A percentile compares a stretch with the other conserved stretches of the same genome.
Conservation (phyloP, 148 eudicot species). For the Fagopyrum esculentum region DNA sequence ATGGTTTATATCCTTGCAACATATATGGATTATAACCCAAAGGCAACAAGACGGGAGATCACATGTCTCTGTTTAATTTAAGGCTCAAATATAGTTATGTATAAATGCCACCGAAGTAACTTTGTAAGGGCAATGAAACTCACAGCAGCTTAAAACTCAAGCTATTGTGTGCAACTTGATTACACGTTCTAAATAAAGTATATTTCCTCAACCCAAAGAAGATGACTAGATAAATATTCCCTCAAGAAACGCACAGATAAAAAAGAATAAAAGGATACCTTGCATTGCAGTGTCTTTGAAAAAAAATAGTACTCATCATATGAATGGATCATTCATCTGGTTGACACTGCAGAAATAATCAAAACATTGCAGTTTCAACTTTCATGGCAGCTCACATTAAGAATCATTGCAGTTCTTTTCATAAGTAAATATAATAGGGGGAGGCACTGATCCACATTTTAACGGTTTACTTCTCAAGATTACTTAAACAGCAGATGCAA, state of each 20-base stretch:
- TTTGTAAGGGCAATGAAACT: no score
- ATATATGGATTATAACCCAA: neutral
- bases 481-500: neutral
- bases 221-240: neutral
- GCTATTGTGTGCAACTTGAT: neutral
- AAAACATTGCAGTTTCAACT: no score
- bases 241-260: constrained; percentile 7
- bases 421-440: neutral
- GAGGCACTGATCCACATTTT: neutral
- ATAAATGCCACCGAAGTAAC: no score
- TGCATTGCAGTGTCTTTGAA: neutral
- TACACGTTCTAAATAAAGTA: neutral
- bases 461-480: neutral
- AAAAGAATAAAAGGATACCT: neutral
- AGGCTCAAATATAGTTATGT: neutral
- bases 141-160: neutral
- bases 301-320: neutral
- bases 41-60: neutral
- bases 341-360: neutral
- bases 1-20: neutral
- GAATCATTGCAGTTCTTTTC: neutral
- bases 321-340: constrained; percentile 4
- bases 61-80: neutral
- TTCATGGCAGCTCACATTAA: neutral
- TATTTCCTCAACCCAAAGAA: neutral